Percentiles rank a stretch among this genome's conserved stretches.
Conservation (phyloP, 116 monocot genomes). For the Phalaenopsis hybrid region DNA sequence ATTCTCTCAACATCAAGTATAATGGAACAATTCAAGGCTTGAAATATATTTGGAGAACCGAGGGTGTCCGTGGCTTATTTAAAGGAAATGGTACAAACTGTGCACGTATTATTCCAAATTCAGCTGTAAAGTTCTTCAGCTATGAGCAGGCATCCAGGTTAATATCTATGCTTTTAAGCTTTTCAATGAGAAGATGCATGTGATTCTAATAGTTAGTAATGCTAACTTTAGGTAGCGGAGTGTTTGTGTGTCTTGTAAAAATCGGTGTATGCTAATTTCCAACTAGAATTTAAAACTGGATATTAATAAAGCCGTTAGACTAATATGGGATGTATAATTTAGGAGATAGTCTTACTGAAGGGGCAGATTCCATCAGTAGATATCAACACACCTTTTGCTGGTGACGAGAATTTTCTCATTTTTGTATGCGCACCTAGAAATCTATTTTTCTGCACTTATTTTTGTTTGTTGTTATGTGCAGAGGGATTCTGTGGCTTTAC, state of each 20-base stretch:
- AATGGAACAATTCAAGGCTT: conserved; percentile 95
- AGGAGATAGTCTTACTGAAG: background rate
- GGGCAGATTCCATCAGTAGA: background rate
- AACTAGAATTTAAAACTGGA: background rate
- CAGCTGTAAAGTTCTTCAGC: conserved; percentile 97
- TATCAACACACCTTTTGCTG: background rate
- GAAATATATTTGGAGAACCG: conserved; percentile 93
- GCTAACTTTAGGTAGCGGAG: background rate
- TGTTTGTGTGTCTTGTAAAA: background rate
- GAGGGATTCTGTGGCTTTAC: conserved; percentile 87
- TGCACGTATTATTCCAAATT: conserved; percentile 97
- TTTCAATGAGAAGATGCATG: conserved; percentile 7
- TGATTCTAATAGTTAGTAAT: background rate
- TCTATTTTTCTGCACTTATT: conserved; percentile 7
- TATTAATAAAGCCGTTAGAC: background rate
- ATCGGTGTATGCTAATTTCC: background rate
- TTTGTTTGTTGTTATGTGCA: conserved; percentile 22
- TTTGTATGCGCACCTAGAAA: background rate
- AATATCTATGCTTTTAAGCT: conserved; percentile 5
- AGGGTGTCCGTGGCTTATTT: conserved; percentile 90
- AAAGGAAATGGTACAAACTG: conserved; percentile 99
- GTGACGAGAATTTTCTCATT: background rate
- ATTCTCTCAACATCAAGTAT: conserved; percentile 89
- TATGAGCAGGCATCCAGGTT: conserved; percentile 95
- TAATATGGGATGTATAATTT: background rate